These are phyloP conservation scores for Verbascum thapsus DNA, from an alignment of 257 asterid genomes.

Conservation along the genomic window DNA sequence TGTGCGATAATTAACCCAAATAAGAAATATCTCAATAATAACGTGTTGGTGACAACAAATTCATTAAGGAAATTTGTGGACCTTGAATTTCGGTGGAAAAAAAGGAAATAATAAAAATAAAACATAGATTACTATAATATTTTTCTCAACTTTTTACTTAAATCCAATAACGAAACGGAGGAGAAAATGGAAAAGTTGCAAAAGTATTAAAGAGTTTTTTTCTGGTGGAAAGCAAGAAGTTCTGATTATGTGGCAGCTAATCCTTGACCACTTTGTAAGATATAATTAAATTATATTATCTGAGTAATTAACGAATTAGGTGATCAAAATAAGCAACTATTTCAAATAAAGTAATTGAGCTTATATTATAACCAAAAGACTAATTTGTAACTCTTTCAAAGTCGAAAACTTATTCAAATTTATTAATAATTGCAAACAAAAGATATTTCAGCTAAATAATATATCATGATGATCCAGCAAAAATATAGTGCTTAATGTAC, in stretches of 20 bases:
- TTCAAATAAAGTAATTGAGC: not conserved
- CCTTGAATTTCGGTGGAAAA: no score
- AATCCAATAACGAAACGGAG: no score
- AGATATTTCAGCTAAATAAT: not conserved
- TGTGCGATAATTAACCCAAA: no score
- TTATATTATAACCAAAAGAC: not conserved
- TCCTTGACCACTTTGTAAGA: slow-evolving; percentile 20
- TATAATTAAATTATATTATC: not conserved
- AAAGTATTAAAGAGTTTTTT: slow-evolving; percentile 22
- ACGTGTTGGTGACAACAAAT: no score
- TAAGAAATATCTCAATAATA: no score
- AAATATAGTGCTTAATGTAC: slow-evolving; percentile 20
- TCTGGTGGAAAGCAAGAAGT: slow-evolving; percentile 26
- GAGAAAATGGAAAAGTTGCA: slow-evolving; percentile 7
- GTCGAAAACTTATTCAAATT: slow-evolving; percentile 3
- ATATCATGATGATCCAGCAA: not conserved
- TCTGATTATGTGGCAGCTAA: slow-evolving; percentile 35
- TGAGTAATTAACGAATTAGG: not conserved
- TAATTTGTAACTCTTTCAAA: not conserved
- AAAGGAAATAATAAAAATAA: no score
- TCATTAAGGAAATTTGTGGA: no score
- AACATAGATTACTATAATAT: no score
- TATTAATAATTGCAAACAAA: not conserved
- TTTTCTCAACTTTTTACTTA: no score
- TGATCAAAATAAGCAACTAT: not conserved